Conservation (phyloP, 495 filamentous ascomycete genomes). For the Trichoderma reesei region DNA sequence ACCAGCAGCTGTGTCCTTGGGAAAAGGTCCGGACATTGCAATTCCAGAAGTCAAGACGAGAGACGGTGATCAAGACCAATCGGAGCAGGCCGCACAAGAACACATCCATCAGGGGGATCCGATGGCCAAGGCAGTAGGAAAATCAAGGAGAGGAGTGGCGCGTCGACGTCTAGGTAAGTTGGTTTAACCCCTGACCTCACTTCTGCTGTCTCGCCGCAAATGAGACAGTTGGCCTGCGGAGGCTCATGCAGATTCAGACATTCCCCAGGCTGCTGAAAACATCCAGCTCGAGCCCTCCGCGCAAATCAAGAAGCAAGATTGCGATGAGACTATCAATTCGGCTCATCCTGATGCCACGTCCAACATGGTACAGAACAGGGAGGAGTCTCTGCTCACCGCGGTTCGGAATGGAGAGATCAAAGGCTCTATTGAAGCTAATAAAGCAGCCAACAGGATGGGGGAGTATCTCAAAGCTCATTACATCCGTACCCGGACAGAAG, state of each 20-base stretch:
- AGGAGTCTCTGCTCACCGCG: background rate
- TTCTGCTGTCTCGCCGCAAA: too few relatives aligned
- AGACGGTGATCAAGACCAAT: background rate
- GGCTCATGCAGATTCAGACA: background rate
- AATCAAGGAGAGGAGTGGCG: too few relatives aligned
- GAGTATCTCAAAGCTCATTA: background rate
- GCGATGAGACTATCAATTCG: background rate
- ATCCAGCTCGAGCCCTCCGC: background rate
- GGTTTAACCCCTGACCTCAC: too few relatives aligned
- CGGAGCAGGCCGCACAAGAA: too few relatives aligned
- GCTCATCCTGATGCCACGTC: background rate
- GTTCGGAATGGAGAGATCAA: background rate
- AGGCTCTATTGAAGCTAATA: background rate
- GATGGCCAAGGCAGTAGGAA: too few relatives aligned
- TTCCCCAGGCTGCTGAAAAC: background rate
- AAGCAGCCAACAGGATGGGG: background rate
- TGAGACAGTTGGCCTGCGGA: too few relatives aligned
- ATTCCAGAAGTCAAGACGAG: background rate
- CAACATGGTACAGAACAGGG: background rate
- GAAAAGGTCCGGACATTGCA: background rate
- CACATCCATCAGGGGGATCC: too few relatives aligned
- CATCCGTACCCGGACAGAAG: background rate
- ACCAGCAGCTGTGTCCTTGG: background rate
- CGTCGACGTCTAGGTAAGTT: too few relatives aligned
- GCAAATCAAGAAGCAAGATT: background rate